Evolutionary conservation across 2,329 filamentous ascomycete species (phyloP).

Genomic region (Aspergillus tamarii): DNA sequence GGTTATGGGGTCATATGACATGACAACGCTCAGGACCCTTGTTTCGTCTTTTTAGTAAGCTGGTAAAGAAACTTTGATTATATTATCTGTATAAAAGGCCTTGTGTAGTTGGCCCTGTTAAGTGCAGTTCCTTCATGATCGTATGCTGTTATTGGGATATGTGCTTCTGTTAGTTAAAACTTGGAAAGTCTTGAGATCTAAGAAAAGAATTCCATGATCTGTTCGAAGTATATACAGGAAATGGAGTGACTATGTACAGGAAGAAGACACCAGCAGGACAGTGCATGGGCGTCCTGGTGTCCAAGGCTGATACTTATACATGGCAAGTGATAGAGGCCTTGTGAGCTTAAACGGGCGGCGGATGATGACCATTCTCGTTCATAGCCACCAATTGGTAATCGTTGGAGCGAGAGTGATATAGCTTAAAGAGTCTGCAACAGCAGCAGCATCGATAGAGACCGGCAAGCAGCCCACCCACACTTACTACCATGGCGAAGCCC

Average conservation of each 20-base stretch:
- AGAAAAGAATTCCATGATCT: background rate
- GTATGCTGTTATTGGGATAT: too few relatives aligned
- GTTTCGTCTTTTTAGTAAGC: too few relatives aligned
- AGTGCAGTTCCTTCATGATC: too few relatives aligned
- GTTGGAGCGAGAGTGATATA: slow-evolving; percentile 10
- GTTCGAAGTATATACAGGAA: background rate
- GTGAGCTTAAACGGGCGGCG: slow-evolving; percentile 3
- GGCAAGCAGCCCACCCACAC: slow-evolving; percentile 16
- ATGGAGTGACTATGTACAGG: background rate
- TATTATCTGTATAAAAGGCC: too few relatives aligned
- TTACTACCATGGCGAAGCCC: slow-evolving; percentile 15
- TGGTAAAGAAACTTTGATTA: too few relatives aligned
- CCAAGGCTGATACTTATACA: background rate
- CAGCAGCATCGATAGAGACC: slow-evolving; percentile 18
- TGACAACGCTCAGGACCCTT: background rate
- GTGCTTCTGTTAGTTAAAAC: too few relatives aligned
- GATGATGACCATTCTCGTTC: slow-evolving; percentile 9
- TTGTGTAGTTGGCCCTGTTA: too few relatives aligned
- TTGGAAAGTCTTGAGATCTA: background rate
- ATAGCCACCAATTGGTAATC: slow-evolving; percentile 23
- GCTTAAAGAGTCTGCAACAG: slow-evolving; percentile 8
- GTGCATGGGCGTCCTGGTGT: background rate
- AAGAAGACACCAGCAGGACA: background rate
- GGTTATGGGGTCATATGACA: background rate
- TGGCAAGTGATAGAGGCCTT: background rate